Evolutionary conservation across 2,329 filamentous ascomycete species (phyloP).

Genomic region (Colletotrichum scovillei): DNA sequence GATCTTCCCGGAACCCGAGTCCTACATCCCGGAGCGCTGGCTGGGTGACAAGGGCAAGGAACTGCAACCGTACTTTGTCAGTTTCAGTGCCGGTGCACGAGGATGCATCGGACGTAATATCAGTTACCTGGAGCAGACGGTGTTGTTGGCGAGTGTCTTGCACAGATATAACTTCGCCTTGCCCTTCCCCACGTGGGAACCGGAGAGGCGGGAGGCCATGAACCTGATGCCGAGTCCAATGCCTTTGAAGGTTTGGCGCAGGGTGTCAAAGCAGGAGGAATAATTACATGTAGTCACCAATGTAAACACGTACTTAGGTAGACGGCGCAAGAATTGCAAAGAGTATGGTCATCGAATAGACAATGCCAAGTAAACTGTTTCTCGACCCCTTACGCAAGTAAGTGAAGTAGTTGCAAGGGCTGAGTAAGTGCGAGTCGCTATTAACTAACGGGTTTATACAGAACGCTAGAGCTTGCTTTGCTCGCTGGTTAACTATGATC

Average conservation of each 20-base stretch:
- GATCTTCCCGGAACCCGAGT: slow-evolving; percentile 41
- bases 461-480: not conserved
- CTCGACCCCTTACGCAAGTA: no score
- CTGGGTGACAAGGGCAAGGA: slow-evolving; percentile 51
- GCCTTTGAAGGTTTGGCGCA: slow-evolving; percentile 13
- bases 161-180: slow-evolving; percentile 52
- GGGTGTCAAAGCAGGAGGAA: not conserved
- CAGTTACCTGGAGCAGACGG: slow-evolving; percentile 57
- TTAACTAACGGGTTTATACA: not conserved
- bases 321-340: no score
- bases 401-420: no score
- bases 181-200: not conserved
- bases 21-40: slow-evolving; percentile 44
- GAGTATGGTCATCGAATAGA: no score
- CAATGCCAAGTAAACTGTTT: no score
- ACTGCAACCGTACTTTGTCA: slow-evolving; percentile 50
- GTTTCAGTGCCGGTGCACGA: slow-evolving; percentile 44
- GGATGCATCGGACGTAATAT: slow-evolving; percentile 45
- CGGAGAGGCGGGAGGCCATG: not conserved
- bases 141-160: slow-evolving; percentile 53
- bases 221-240: slow-evolving; percentile 13
- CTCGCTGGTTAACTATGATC: no score
- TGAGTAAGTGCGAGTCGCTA: not conserved
- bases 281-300: no score
- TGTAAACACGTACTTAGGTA: no score